Base-by-base conservation (phyloP, 768 basidiomycete species). In the Pisolithus sp. region DNA sequence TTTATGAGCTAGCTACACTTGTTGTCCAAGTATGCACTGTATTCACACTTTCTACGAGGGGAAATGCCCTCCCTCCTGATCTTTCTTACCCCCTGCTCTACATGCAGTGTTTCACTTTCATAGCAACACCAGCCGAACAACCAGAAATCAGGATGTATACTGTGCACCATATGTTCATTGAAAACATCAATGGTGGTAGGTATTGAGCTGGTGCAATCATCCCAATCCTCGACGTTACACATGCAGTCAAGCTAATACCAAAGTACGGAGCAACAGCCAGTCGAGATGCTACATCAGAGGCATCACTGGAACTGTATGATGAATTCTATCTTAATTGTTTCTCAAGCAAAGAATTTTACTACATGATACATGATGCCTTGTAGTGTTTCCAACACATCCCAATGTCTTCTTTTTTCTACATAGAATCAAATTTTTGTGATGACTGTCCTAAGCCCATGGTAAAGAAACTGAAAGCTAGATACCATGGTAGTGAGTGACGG, bases 301-400 rank as follows among this genome's bases (percentile, higher is more conserved):
- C 40, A 8, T 41, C 40, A 8, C 40, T 20, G 18, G 18, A 41
- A 9, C 2, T 41, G 1, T 41, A 41, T 21, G 18, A 18, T 4
- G 7, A 41, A 5, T 41, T 41, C 21, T 41, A 41, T 18, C 40
- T 41, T 7, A 41, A 41, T 21, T 21, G n/a, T 12, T 21, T 41
- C 12, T 18, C 18, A 12, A 21, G 21, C 40, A 41, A 41, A 12
- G 40, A 41, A 20, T 18, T 41, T 9, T 41, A 18, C 9, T 18
- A 41, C 3, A 9, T 4, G 7, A 10, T 41, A 41, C 40, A 20
- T 41, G 6, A 7, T 10, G n/a, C 21, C 4, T 10, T 41, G n/a
- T 41, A 31, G 89, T 24, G 24, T 24, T 24, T 24, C 24, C 24
- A 24, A 24, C 24, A 24, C 2, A 24, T 24, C 5, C 5, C 24